A percentile compares a stretch with the other conserved stretches of the same genome.
phyloP scores from a whole-genome alignment of 495 filamentous ascomycete species.

The Daldinia childiae region DNA sequence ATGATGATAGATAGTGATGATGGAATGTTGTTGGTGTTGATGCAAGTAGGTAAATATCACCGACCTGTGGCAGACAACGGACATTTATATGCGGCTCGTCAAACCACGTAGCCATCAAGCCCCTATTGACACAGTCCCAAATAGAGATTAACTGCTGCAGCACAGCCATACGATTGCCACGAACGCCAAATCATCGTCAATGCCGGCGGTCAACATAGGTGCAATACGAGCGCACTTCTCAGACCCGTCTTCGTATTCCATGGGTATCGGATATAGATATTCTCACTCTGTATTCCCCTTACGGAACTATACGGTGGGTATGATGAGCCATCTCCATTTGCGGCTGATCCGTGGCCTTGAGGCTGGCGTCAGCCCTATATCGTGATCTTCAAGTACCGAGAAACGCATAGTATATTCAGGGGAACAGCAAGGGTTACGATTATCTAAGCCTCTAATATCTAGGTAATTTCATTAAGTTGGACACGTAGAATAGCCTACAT shows the following conservation, averaged over 20 bases:
- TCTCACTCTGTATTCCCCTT: slow-evolving; percentile 6
- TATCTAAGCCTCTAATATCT: neutral
- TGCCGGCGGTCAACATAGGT: neutral
- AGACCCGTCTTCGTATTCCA: slow-evolving; percentile 18
- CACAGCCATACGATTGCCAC: neutral
- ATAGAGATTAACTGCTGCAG: neutral
- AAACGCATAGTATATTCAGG: neutral
- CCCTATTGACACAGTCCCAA: neutral
- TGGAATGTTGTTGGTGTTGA: neutral
- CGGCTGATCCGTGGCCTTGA: neutral
- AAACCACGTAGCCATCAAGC: neutral
- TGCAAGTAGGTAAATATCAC: neutral
- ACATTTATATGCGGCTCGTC: neutral
- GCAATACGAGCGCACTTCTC: slow-evolving; percentile 13
- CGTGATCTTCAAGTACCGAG: neutral
- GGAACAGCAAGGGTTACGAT: neutral
- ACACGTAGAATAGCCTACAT: neutral
- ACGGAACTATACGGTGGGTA: neutral
- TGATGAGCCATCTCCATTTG: neutral
- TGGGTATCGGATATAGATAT: slow-evolving; percentile 8
- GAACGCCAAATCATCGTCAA: neutral
- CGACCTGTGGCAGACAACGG: neutral
- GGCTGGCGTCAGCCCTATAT: neutral
- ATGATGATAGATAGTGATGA: neutral
- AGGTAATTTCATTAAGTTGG: neutral